Evolutionary conservation across 2,329 filamentous ascomycete species (phyloP).

Genomic region (Calonectria ilicicola): DNA sequence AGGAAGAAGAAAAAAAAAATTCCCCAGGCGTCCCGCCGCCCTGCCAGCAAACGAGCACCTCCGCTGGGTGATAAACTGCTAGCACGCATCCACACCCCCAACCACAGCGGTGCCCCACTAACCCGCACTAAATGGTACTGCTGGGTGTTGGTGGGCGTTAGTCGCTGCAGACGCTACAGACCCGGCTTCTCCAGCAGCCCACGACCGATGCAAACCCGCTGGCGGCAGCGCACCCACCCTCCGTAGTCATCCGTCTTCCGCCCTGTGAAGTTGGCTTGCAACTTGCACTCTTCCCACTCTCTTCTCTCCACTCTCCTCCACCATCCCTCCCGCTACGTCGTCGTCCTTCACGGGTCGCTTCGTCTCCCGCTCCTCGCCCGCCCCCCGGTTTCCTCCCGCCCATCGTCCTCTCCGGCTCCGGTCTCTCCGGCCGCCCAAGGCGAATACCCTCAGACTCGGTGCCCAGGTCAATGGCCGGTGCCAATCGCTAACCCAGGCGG

Average conservation of each 20-base stretch:
- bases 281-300: slow-evolving; percentile 20
- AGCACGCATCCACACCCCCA: slow-evolving; percentile 4
- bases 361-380: slow-evolving; percentile 16
- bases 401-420: slow-evolving; percentile 21
- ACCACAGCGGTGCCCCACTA: slow-evolving; percentile 16
- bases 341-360: slow-evolving; percentile 27
- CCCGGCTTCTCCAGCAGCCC: slow-evolving; percentile 20
- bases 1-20: slow-evolving; percentile 12
- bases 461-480: slow-evolving; percentile 66
- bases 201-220: slow-evolving; percentile 28
- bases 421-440: slow-evolving; percentile 27
- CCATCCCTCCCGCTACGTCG: slow-evolving; percentile 26
- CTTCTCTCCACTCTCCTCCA: slow-evolving; percentile 20
- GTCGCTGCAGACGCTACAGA: slow-evolving; percentile 18
- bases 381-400: slow-evolving; percentile 20
- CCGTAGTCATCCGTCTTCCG: slow-evolving; percentile 25
- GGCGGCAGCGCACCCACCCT: slow-evolving; percentile 26
- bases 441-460: slow-evolving; percentile 29
- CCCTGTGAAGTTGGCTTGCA: slow-evolving; percentile 39
- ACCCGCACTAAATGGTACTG: slow-evolving; percentile 1
- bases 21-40: background rate
- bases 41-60: background rate
- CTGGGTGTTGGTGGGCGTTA: slow-evolving; percentile 15
- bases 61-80: slow-evolving; percentile 2
- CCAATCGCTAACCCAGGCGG: slow-evolving; percentile 62